These are phyloP conservation scores for maize (Zea mays) DNA, from an alignment of 176 grass and related monocot genomes.

Conservation along the genomic window Zm-B73-REFERENCE-NAM-5.0 NC_050105.1:102233001-102233500, in stretches of 20 bases:
- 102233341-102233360: slow-evolving; percentile 17
- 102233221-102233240: slow-evolving; percentile 42
- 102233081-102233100: slow-evolving; percentile 53
- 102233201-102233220: slow-evolving; percentile 57
- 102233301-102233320: slow-evolving; percentile 33
- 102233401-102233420: slow-evolving; percentile 35
- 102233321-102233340: slow-evolving; percentile 47
- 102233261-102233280: slow-evolving; percentile 48
- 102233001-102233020: slow-evolving; percentile 77
- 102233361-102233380: slow-evolving; percentile 39
- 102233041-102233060: slow-evolving; percentile 85
- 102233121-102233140: slow-evolving; percentile 71
- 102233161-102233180: slow-evolving; percentile 83
- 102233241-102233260: slow-evolving; percentile 48
- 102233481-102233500: slow-evolving; percentile 70
- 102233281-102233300: slow-evolving; percentile 49
- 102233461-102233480: slow-evolving; percentile 52
- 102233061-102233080: slow-evolving; percentile 56
- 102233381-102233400: slow-evolving; percentile 17
- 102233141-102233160: slow-evolving; percentile 71
- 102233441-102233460: slow-evolving; percentile 53
- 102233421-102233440: slow-evolving; percentile 59
- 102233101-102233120: slow-evolving; percentile 65
- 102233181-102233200: slow-evolving; percentile 74
- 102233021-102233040: slow-evolving; percentile 70